Conservation (phyloP, 176 grass and related monocot species). For the Melocanna baccifera region DNA sequence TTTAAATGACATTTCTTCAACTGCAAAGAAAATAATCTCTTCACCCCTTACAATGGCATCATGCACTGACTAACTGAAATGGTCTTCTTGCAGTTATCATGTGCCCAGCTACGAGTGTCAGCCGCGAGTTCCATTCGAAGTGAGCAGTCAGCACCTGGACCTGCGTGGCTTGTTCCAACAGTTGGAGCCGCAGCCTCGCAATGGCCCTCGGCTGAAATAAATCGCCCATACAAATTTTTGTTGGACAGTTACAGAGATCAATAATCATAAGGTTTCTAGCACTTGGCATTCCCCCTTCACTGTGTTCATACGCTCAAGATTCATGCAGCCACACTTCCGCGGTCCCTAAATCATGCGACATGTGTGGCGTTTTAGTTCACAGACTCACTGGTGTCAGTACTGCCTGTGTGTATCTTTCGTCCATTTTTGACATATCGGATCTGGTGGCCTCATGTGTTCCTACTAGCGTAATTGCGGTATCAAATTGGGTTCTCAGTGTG, state of each 20-base stretch:
- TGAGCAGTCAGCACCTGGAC: conserved; percentile 8
- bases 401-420: background rate
- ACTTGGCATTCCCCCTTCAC: background rate
- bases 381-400: background rate
- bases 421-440: background rate
- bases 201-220: background rate
- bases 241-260: background rate
- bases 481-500: background rate
- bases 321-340: background rate
- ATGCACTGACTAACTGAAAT: conserved; percentile 1
- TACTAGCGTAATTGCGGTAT: background rate
- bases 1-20: conserved; percentile 55
- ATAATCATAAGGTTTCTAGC: background rate
- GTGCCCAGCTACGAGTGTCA: conserved; percentile 80
- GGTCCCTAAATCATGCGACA: background rate
- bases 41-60: conserved; percentile 84
- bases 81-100: conserved; percentile 54
- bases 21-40: conserved; percentile 59
- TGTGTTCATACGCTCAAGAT: background rate
- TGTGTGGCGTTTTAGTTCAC: background rate
- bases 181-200: background rate
- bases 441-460: no score
- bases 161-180: background rate
- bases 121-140: conserved; percentile 51
- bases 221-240: background rate